Evolutionary conservation across 2,329 filamentous ascomycete species (phyloP).

Genomic region (Didymella pomorum): DNA sequence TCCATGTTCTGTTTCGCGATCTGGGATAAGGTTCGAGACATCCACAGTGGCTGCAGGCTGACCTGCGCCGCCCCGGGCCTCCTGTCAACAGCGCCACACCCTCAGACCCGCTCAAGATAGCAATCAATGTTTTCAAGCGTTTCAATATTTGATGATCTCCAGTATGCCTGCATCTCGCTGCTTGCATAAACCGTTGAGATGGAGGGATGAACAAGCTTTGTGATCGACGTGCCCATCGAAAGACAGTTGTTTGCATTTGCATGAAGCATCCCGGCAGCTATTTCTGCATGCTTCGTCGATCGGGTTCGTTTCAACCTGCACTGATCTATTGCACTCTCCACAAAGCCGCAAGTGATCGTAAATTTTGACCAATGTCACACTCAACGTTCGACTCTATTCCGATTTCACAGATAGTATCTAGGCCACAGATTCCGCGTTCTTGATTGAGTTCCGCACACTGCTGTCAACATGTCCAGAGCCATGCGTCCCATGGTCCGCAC

Average conservation of each 20-base stretch:
- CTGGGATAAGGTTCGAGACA: conserved; percentile 14
- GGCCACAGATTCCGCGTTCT: neutral
- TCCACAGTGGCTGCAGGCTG: neutral
- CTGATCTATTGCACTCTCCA: neutral
- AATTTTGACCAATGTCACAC: neutral
- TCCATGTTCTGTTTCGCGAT: conserved; percentile 16
- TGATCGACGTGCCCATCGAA: conserved; percentile 4
- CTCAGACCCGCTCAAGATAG: conserved; percentile 1
- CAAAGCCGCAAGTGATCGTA: neutral
- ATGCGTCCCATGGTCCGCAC: conserved; percentile 3
- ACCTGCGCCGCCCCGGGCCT: conserved; percentile 12
- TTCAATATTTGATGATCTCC: conserved; percentile 6
- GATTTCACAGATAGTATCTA: too few relatives aligned
- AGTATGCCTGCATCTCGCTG: conserved; percentile 3
- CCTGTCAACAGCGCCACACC: conserved; percentile 17
- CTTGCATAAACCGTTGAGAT: conserved; percentile 1
- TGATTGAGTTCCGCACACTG: neutral
- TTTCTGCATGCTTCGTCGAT: conserved; percentile 1
- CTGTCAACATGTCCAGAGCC: conserved; percentile 5
- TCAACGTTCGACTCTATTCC: neutral
- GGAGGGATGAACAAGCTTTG: conserved; percentile 1
- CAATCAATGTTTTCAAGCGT: neutral
- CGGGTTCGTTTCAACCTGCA: neutral
- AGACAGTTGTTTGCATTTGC: neutral
- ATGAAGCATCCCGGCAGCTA: neutral